Evolutionary conservation across 345 rosid species (phyloP), one percentile per base, ranked within the genome.

Genomic region (Brassica juncea): DNA sequence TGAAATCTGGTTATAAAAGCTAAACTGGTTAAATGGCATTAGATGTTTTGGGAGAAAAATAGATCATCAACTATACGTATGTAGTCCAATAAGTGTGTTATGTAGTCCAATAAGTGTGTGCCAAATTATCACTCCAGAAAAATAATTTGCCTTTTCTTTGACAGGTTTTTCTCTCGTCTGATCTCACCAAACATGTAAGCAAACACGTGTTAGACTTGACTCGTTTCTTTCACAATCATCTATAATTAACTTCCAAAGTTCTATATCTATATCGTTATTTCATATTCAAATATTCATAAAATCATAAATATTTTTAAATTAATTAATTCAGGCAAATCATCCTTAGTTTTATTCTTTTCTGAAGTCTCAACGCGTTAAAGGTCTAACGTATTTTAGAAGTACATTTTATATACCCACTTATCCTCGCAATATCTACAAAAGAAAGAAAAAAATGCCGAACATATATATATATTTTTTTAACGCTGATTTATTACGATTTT

Each of bases 81-180:
- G 62, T 23, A 21, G 14, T 58, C 31, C 31, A 59, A 59, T 14
- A 57, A 27, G 49, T 19, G 37, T 60, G 58, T 77, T 21, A 58
- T 58, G 62, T 23, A 21, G 14, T 58, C 31, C 31, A 59, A 59
- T 14, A 57, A 27, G 49, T 19, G 37, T 60, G 58, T 77, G 54
- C 44, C 60, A 58, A 60, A 69, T 61, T 77, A 44, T 30, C 34
- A 69, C 30, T 68, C 60, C 67, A 68, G 68, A 76, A 76, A 68
- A 60, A 76, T 76, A 68, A 30, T 76, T 76, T 68, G 62, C 62
- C 35, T 39, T 37, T 60, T 76, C 62, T 60, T 76, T 68, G 67
- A 59, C 59, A 68, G 25, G 4, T 28, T 35, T 59, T 76, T 47
- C 59, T 4, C 32, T 58, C 21, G 16, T 57, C 23, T 39, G 31